A percentile compares a stretch with the other conserved stretches of the same genome.
Evolutionary conservation across 768 basidiomycete species (phyloP).

Genomic region (Termitomyces titanicus): DNA sequence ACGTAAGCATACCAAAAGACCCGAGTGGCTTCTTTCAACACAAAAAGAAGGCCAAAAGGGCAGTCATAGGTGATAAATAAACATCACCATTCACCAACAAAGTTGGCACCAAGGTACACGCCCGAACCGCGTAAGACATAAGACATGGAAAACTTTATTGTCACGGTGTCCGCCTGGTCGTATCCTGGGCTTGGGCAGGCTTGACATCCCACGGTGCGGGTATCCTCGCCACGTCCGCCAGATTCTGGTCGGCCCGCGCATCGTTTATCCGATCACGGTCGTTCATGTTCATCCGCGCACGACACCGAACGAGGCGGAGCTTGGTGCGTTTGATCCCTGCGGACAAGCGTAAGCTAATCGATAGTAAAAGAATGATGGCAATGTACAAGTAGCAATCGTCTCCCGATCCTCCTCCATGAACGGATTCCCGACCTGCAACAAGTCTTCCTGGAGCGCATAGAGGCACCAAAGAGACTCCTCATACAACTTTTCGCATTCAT

Average conservation of each 20-base stretch:
- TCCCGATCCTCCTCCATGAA: conserved; percentile 81
- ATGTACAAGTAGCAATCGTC: conserved; percentile 74
- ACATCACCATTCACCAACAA: not conserved
- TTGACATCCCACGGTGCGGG: conserved; percentile 72
- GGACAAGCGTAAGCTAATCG: not conserved
- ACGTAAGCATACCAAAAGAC: not conserved
- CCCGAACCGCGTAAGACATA: not conserved
- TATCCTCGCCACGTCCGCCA: conserved; percentile 66
- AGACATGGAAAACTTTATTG: not conserved
- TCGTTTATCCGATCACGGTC: conserved; percentile 70
- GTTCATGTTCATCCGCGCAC: conserved; percentile 73
- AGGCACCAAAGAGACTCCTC: conserved; percentile 95
- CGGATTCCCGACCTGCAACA: conserved; percentile 76
- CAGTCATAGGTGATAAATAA: no score
- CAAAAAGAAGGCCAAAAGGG: not conserved
- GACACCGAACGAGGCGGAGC: conserved; percentile 75
- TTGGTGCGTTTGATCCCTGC: conserved; percentile 85
- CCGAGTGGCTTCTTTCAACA: not conserved
- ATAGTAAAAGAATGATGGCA: not conserved
- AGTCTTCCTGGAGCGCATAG: conserved; percentile 87
- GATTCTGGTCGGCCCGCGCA: conserved; percentile 74
- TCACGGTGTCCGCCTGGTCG: conserved; percentile 10
- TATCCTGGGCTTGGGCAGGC: conserved; percentile 25
- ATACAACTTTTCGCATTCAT: conserved; percentile 91
- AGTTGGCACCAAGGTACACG: not conserved